Evolutionary conservation across 1,139 yeast species (phyloP), one percentile per base, ranked within the genome.

Genomic region (Geotrichum aggregatum): DNA sequence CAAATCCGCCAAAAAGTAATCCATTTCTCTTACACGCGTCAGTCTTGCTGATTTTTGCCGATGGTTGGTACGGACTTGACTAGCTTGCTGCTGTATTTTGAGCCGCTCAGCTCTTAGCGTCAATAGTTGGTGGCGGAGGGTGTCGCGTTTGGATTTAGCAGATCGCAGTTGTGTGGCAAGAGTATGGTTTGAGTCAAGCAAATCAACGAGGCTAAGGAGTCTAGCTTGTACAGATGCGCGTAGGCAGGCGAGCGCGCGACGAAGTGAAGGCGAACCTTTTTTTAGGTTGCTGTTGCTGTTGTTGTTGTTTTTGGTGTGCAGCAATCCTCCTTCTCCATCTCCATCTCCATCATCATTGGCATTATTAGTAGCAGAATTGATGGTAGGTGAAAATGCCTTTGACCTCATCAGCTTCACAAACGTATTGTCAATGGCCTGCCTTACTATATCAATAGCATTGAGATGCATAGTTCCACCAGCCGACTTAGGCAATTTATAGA

Each of bases 361-460:
- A 8, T 24, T 24, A 8, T 24, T 24, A 8, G 5, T 24, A 8
- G 28, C 8, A 8, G 8, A 8, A 24, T 24, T 8, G 8, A 5
- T 8, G 8, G 5, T 5, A 24, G 5, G 5, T 28, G 45, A 46
- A 22, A 35, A 13, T 8, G 40, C 47, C 14, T 14, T 33, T 14
- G 30, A 36, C 11, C 13, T 18, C 26, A 13, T 44, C 21, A 40
- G 38, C 13, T 41, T 31, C 14, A 55, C 57, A 34, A 61, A 52
- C 7, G 56, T 38, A 18, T 60, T 59, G 13, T 53, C 43, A 18
- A 58, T 55, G 2, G 56, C 52, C 39, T 60, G 61, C 0, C 59
- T 51, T 11, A 60, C 57, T n/a, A 63, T 57, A 43, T 63, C 66
- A n/a, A 61, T 54, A 2, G 62, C 64, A 35, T 60, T 63, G 35